Evolutionary conservation across 2,329 filamentous ascomycete genomes (phyloP).

Genomic region (Pseudogymnoascus sp.): DNA sequence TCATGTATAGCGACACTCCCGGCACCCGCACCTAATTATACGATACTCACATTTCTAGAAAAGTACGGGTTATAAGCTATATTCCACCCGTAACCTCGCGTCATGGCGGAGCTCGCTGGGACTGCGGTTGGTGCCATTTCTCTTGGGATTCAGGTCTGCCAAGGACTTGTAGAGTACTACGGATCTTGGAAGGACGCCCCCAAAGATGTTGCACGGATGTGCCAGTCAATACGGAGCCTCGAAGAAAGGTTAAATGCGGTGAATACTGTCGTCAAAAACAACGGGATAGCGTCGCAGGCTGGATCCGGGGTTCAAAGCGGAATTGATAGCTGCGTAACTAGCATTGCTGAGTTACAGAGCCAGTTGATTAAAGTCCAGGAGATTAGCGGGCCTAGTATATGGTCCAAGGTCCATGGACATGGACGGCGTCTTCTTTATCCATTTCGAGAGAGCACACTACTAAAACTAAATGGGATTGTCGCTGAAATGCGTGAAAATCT

Average conservation of each 20-base stretch:
- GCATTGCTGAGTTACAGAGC: neutral
- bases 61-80: neutral
- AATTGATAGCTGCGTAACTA: neutral
- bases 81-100: neutral
- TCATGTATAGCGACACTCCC: neutral
- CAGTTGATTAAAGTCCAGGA: neutral
- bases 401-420: slow-evolving; percentile 14
- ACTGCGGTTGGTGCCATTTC: slow-evolving; percentile 4
- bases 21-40: neutral
- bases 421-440: slow-evolving; percentile 18
- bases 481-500: slow-evolving; percentile 15
- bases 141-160: slow-evolving; percentile 3
- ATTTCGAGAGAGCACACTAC: slow-evolving; percentile 19
- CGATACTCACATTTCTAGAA: neutral
- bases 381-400: neutral
- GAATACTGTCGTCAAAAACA: neutral
- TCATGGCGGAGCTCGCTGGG: neutral
- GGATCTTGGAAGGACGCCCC: neutral
- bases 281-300: neutral
- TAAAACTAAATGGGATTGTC: slow-evolving; percentile 16
- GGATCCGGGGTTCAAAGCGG: neutral
- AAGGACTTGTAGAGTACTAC: slow-evolving; percentile 6
- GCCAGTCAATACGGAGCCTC: neutral
- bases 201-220: slow-evolving; percentile 7
- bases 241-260: neutral